Percentiles rank a stretch among this genome's conserved stretches.
Conservation (phyloP, 495 filamentous ascomycete genomes). For the Aspergillus steynii region DNA sequence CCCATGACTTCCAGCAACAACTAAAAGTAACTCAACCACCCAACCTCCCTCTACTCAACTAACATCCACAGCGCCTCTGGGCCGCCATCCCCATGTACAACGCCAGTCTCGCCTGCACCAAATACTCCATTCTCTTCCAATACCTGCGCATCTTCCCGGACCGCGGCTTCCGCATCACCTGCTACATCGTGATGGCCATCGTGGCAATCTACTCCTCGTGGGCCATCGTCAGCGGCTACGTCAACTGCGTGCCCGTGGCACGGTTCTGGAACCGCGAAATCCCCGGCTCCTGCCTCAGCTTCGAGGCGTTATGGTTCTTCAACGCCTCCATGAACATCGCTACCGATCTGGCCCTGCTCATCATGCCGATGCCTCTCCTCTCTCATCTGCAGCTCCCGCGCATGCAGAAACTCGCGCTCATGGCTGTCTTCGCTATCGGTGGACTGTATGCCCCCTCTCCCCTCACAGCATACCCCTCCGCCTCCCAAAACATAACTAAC, state of each 20-base stretch:
- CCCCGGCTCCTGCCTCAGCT: conserved; percentile 52
- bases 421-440: conserved; percentile 57
- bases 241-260: conserved; percentile 56
- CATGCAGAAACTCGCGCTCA: conserved; percentile 51
- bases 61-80: conserved; percentile 32
- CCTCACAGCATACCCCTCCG: conserved; percentile 56
- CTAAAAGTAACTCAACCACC: conserved; percentile 28
- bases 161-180: conserved; percentile 32
- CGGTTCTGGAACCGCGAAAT: conserved; percentile 54
- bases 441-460: conserved; percentile 58
- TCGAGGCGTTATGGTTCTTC: conserved; percentile 47
- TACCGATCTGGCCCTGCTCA: conserved; percentile 57
- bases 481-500: neutral
- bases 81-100: conserved; percentile 45
- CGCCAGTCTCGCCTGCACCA: conserved; percentile 40
- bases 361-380: conserved; percentile 57
- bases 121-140: conserved; percentile 50
- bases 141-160: conserved; percentile 49
- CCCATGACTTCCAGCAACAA: conserved; percentile 24
- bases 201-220: conserved; percentile 38
- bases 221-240: conserved; percentile 43
- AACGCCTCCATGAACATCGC: conserved; percentile 55
- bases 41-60: neutral
- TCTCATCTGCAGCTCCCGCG: conserved; percentile 49
- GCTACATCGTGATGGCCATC: conserved; percentile 35